phyloP scores from a whole-genome alignment of 177 flowering plant genomes.

The Tripterygium wilfordii region DNA sequence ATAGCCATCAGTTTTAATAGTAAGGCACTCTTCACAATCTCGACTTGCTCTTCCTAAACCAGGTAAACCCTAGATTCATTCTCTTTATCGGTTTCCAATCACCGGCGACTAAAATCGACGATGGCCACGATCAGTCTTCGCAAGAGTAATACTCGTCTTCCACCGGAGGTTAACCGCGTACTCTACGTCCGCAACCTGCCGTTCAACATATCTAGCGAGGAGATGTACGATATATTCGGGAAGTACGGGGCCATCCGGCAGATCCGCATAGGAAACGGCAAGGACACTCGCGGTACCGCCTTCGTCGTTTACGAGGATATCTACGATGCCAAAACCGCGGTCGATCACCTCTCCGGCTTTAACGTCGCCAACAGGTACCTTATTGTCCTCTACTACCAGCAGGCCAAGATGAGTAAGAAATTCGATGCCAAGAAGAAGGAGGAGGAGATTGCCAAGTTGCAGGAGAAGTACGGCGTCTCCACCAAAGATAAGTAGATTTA shows the following conservation, averaged over 20 bases:
- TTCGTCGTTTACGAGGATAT: conserved; percentile 96
- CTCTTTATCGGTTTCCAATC: too few species aligned
- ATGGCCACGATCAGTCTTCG: conserved; percentile 79
- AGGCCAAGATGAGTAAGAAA: conserved; percentile 96
- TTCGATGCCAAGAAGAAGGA: conserved; percentile 93
- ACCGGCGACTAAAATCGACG: too few species aligned
- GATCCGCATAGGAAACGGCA: conserved; percentile 78
- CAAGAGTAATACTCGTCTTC: conserved; percentile 88
- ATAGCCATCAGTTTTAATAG: too few species aligned
- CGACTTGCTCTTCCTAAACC: too few species aligned
- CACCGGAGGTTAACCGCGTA: conserved; percentile 88
- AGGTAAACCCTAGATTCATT: too few species aligned
- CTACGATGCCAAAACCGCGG: conserved; percentile 96
- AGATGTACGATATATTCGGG: conserved; percentile 98
- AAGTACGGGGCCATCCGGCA: conserved; percentile 96
- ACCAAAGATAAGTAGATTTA: conserved; percentile 72
- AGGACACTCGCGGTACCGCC: conserved; percentile 96
- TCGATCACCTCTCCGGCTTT: conserved; percentile 95
- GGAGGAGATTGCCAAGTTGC: conserved; percentile 73
- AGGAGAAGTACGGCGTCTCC: conserved; percentile 92
- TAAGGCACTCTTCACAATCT: too few species aligned
- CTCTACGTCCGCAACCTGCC: conserved; percentile 90
- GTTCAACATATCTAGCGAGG: conserved; percentile 94
- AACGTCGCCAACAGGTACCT: conserved; percentile 93
- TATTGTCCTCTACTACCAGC: conserved; percentile 93